Evolutionary conservation across 192 early-diverging fungal genomes (phyloP).

Genomic region (Chytriomyces confervae): DNA sequence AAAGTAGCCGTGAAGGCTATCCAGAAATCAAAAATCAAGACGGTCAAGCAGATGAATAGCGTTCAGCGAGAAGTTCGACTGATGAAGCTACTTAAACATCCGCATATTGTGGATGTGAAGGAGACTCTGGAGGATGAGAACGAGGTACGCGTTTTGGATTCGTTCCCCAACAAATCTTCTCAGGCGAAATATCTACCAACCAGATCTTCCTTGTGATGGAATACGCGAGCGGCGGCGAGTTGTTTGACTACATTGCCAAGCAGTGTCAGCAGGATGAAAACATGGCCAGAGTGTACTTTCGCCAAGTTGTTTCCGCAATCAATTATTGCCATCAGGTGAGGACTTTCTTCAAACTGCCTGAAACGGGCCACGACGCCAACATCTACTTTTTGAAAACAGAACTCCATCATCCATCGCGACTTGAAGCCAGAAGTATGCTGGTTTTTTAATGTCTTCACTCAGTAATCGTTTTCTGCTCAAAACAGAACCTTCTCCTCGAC

Average conservation of each 20-base stretch:
- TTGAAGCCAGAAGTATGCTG: conserved; percentile 58
- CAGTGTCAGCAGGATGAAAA: conserved; percentile 68
- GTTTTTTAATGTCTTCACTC: not conserved
- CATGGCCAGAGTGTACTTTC: conserved; percentile 57
- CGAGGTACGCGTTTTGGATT: conserved; percentile 33
- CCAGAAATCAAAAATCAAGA: conserved; percentile 65
- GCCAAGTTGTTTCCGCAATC: conserved; percentile 64
- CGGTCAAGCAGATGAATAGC: conserved; percentile 65
- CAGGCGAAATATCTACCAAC: not conserved
- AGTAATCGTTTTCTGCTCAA: not conserved
- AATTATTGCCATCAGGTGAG: conserved; percentile 62
- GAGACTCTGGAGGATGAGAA: conserved; percentile 65
- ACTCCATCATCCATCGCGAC: conserved; percentile 67
- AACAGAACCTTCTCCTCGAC: conserved; percentile 60
- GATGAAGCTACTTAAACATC: conserved; percentile 66
- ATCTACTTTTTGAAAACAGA: conserved; percentile 37
- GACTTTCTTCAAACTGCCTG: not conserved
- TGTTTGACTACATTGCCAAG: conserved; percentile 67
- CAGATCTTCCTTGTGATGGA: conserved; percentile 66
- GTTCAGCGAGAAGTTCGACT: conserved; percentile 66
- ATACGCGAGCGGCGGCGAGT: conserved; percentile 63
- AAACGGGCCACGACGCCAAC: not conserved
- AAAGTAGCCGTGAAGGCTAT: conserved; percentile 69
- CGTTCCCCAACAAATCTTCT: not conserved
- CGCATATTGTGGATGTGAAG: conserved; percentile 68